Percentiles rank a stretch among this genome's conserved stretches.
These are phyloP conservation scores for Cystobasidium slooffiae DNA, from an alignment of 1,284 basidiomycete genomes.

Conservation along the genomic window DNA sequence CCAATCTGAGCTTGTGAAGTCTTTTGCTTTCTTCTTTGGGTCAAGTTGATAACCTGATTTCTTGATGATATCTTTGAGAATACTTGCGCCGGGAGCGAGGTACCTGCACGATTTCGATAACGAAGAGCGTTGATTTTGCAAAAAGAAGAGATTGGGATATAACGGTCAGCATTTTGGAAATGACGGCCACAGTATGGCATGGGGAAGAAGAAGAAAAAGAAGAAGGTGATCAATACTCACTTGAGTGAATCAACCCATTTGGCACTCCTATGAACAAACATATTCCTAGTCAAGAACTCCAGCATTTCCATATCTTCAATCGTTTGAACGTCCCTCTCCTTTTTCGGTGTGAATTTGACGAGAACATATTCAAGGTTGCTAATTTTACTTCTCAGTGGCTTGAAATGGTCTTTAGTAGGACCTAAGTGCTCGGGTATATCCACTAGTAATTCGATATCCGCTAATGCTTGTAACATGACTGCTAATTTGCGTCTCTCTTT, in stretches of 20 bases:
- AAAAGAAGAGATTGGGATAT: background rate
- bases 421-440: background rate
- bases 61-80: constrained; percentile 12
- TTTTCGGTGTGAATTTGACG: constrained; percentile 25
- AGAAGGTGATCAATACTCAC: constrained; percentile 15
- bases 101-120: constrained; percentile 9
- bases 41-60: constrained; percentile 22
- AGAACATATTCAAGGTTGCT: constrained; percentile 2
- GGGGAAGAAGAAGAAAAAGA: background rate
- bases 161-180: background rate
- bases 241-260: constrained; percentile 28
- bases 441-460: constrained; percentile 13
- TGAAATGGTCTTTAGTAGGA: constrained; percentile 15
- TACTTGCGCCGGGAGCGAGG: constrained; percentile 39
- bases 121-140: too few relatives aligned
- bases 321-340: background rate
- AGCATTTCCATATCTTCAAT: constrained; percentile 36
- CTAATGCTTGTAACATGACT: constrained; percentile 25
- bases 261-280: constrained; percentile 32
- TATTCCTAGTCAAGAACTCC: constrained; percentile 35
- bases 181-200: background rate
- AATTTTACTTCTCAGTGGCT: background rate
- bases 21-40: constrained; percentile 18
- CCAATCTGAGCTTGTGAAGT: constrained; percentile 35
- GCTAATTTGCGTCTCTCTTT: constrained; percentile 34